phyloP scores from a whole-genome alignment of 805 yeast genomes.

The Sugiyamaella americana region DNA sequence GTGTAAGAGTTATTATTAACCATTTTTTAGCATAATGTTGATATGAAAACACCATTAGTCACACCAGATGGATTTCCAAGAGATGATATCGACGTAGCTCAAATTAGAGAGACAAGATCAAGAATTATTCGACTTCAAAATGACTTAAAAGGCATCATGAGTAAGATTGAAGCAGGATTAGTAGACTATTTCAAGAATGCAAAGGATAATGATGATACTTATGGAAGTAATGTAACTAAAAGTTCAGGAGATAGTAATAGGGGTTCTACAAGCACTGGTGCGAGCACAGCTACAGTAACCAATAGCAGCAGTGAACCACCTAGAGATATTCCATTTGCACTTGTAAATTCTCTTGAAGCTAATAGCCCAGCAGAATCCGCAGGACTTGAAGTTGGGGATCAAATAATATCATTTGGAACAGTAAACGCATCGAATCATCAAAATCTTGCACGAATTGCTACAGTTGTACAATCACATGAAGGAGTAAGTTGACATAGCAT shows the following conservation, averaged over 20 bases:
- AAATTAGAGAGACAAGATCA: constrained; percentile 53
- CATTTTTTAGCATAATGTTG: constrained; percentile 38
- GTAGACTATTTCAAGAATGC: constrained; percentile 32
- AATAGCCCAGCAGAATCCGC: constrained; percentile 53
- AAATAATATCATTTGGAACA: constrained; percentile 47
- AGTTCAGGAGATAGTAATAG: not conserved
- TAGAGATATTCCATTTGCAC: constrained; percentile 31
- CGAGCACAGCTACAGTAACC: constrained; percentile 1
- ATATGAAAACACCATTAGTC: constrained; percentile 60
- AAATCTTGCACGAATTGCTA: constrained; percentile 39
- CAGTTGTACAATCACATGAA: constrained; percentile 38
- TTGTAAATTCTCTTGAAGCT: constrained; percentile 43
- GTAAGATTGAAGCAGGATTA: constrained; percentile 43
- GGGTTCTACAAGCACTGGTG: constrained; percentile 1
- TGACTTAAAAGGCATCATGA: constrained; percentile 51
- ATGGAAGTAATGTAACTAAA: not conserved
- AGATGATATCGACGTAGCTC: constrained; percentile 71
- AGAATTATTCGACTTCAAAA: constrained; percentile 63
- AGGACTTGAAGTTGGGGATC: constrained; percentile 53
- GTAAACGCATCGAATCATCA: constrained; percentile 53
- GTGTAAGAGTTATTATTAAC: not conserved
- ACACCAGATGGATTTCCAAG: constrained; percentile 82
- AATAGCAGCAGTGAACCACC: not conserved
- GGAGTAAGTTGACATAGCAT: constrained; percentile 22
- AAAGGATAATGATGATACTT: not conserved